Evolutionary conservation across 2,329 filamentous ascomycete species (phyloP).

Genomic region (Ramularia collo-cygni): DNA sequence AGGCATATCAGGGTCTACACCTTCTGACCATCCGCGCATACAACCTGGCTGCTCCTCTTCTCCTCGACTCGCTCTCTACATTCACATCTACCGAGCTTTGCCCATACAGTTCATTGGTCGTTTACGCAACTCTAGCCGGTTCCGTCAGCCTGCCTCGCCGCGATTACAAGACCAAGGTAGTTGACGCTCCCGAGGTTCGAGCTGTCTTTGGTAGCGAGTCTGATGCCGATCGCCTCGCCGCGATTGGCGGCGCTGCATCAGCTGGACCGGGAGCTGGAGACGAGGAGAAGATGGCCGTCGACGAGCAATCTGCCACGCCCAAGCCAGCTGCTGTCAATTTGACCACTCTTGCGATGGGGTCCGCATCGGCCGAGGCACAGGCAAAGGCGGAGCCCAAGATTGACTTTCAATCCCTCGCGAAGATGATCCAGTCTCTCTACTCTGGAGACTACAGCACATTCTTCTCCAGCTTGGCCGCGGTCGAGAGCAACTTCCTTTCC

Average conservation of each 20-base stretch:
- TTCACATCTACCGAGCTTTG: conserved; percentile 99
- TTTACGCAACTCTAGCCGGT: conserved; percentile 91
- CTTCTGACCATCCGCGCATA: conserved; percentile 88
- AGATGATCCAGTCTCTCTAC: conserved; percentile 86
- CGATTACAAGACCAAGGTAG: conserved; percentile 98
- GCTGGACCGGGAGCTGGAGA: conserved; percentile 72
- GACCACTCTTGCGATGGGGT: conserved; percentile 65
- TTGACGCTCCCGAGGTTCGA: conserved; percentile 96
- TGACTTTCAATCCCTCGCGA: conserved; percentile 82
- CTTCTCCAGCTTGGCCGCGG: conserved; percentile 79
- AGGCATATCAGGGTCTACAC: conserved; percentile 95
- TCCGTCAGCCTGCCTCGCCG: conserved; percentile 92
- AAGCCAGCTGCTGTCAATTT: conserved; percentile 75
- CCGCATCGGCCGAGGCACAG: conserved; percentile 49
- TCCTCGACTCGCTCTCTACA: conserved; percentile 94
- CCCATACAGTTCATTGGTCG: conserved; percentile 88
- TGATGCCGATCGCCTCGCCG: conserved; percentile 78
- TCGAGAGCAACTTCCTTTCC: conserved; percentile 89
- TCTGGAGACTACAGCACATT: conserved; percentile 89
- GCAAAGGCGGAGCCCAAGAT: conserved; percentile 73
- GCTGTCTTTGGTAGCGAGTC: conserved; percentile 74
- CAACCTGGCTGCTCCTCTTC: conserved; percentile 78
- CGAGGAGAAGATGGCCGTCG: conserved; percentile 56
- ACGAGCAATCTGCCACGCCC: conserved; percentile 24
- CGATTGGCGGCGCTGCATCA: conserved; percentile 71